Conservation (phyloP, 257 asterid species). For the Plectranthus barbatus region DNA sequence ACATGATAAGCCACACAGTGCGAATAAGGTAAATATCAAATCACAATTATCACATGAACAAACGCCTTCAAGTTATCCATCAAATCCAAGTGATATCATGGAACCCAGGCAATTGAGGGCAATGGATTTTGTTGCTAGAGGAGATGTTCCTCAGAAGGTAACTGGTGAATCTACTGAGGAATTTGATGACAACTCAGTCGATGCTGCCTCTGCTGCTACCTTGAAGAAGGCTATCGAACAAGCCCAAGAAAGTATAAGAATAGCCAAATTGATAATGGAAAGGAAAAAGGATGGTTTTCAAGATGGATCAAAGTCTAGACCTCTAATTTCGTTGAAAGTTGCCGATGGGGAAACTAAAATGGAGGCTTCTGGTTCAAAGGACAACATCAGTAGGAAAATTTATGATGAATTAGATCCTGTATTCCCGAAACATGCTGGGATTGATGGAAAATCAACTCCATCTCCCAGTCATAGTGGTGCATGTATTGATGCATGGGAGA, state of each 20-base stretch:
- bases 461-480: slow-evolving; percentile 18
- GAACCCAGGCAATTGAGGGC: slow-evolving; percentile 23
- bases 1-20: slow-evolving; percentile 23
- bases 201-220: slow-evolving; percentile 73
- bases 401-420: slow-evolving; percentile 21
- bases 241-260: slow-evolving; percentile 88
- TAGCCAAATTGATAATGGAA: slow-evolving; percentile 78
- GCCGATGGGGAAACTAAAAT: slow-evolving; percentile 23
- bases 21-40: slow-evolving; percentile 24
- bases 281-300: slow-evolving; percentile 39
- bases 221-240: slow-evolving; percentile 75
- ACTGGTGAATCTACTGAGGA: slow-evolving; percentile 46
- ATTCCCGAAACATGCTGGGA: slow-evolving; percentile 12
- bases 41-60: slow-evolving; percentile 31
- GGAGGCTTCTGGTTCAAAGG: slow-evolving; percentile 24
- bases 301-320: slow-evolving; percentile 29
- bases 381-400: slow-evolving; percentile 19
- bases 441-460: slow-evolving; percentile 29
- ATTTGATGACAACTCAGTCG: slow-evolving; percentile 67
- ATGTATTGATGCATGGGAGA: slow-evolving; percentile 12
- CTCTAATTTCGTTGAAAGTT: slow-evolving; percentile 26
- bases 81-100: slow-evolving; percentile 23
- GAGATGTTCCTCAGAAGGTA: slow-evolving; percentile 31
- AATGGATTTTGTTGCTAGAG: slow-evolving; percentile 27
- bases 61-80: slow-evolving; percentile 24